Base-by-base conservation (phyloP, 164 flowering plant species). In the Macadamia tetraphylla region DNA sequence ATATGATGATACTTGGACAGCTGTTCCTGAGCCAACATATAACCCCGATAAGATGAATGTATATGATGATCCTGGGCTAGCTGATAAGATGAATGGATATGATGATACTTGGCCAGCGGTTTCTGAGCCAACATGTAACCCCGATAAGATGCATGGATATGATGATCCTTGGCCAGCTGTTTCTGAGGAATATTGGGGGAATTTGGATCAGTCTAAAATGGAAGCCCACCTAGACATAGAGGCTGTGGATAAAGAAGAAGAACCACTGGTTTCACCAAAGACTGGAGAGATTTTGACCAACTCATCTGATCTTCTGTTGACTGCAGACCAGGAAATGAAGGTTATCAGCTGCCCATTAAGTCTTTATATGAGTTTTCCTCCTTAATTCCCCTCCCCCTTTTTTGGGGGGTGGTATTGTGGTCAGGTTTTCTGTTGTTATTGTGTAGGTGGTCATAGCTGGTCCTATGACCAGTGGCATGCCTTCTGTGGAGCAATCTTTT, bases 261-360 rank as follows among this genome's bases (percentile, higher is more conserved):
- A 79, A 14, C 31, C 74, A 43, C 49, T 51, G 6, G 32, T 9
- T 59, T 64, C 62, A 17, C 77, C 65, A 61, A 70, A 74, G 69
- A 73, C 64, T 55, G 74, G 49, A 66, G 74, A 70, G 17, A 65
- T 65, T 56, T 35, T 67, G 29, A 29, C 58, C 42, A 73, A 66
- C 32, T 69, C 80, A 48, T 75, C 84, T 58, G 76, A 74, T 71
- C 66, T 59, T 66, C 83, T 70, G 46, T 55, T 73, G 15, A 43
- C 63, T 31, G 70, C 82, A 53, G 58, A 75, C 55, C 76, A 85
- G 95, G 94, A 86, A 74, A 52, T 58, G 71, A 64, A 63, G 23
- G 11, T 40, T 74, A n/a, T 69, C 32, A 18, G 53, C 15, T 60
- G 30, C 65, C 62, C 14, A 1, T 3, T 12, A 42, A 31, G 32